These are phyloP conservation scores for Coprinopsis strossmayeri DNA, from an alignment of 768 basidiomycete species.

Conservation along the genomic window DNA sequence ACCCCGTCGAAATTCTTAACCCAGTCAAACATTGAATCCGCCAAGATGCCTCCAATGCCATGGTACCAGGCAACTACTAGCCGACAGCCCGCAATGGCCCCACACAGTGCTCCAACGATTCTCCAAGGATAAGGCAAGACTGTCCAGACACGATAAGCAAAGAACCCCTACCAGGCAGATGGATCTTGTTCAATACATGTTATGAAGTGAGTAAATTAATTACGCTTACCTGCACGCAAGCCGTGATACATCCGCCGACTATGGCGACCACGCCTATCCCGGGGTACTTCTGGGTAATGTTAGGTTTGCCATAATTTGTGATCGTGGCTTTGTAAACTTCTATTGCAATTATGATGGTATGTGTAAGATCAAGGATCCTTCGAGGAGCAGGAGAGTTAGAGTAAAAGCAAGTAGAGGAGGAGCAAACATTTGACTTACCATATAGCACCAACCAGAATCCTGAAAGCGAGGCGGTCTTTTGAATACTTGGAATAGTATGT, in stretches of 20 bases:
- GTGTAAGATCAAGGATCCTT: slow-evolving; percentile 8
- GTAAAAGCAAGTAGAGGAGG: neutral
- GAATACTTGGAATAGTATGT: slow-evolving; percentile 8
- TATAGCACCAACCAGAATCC: neutral
- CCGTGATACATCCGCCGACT: slow-evolving; percentile 5
- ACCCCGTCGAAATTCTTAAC: slow-evolving; percentile 22
- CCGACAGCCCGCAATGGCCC: slow-evolving; percentile 14
- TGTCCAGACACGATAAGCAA: slow-evolving; percentile 21
- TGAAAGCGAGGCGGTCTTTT: neutral
- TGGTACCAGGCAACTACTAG: slow-evolving; percentile 20
- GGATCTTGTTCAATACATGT: neutral
- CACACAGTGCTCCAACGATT: slow-evolving; percentile 20
- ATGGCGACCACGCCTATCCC: slow-evolving; percentile 3
- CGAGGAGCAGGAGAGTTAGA: neutral
- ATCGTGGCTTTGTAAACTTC: slow-evolving; percentile 8
- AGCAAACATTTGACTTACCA: neutral
- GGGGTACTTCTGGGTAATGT: neutral
- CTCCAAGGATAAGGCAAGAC: slow-evolving; percentile 21
- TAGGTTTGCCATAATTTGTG: neutral
- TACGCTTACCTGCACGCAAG: slow-evolving; percentile 4
- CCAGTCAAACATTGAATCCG: slow-evolving; percentile 14
- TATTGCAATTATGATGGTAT: slow-evolving; percentile 6
- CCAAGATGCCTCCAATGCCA: slow-evolving; percentile 17
- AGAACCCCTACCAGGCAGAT: slow-evolving; percentile 21
- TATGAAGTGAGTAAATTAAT: neutral